These are phyloP conservation scores for Aspergillus sp. DNA, from an alignment of 2,329 filamentous ascomycete species.

Conservation along the genomic window DNA sequence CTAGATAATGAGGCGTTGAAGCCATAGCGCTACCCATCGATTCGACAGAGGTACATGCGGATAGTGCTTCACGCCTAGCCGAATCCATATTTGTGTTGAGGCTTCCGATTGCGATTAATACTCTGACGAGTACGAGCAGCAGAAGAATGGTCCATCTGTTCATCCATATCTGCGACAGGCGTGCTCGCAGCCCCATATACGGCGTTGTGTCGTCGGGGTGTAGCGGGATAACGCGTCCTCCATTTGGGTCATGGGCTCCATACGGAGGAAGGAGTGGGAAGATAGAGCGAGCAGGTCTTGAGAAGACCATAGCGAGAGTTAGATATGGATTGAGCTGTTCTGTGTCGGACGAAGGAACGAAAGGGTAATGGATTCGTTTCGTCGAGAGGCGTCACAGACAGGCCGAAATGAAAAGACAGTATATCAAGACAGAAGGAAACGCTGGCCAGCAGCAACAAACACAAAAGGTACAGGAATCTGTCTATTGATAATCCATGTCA, in stretches of 20 bases:
- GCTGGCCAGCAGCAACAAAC: conserved; percentile 22
- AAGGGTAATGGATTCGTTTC: neutral
- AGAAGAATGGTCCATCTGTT: conserved; percentile 95
- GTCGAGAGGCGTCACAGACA: neutral
- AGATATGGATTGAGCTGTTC: neutral
- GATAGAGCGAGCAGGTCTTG: conserved; percentile 31
- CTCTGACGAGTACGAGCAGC: conserved; percentile 77
- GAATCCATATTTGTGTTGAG: conserved; percentile 72
- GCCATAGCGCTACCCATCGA: conserved; percentile 93
- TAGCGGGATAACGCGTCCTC: conserved; percentile 55
- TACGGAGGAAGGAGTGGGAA: conserved; percentile 44
- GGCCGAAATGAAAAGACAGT: neutral
- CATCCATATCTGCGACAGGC: conserved; percentile 94
- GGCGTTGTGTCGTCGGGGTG: conserved; percentile 75
- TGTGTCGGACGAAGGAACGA: neutral
- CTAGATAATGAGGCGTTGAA: conserved; percentile 96
- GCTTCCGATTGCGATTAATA: conserved; percentile 72
- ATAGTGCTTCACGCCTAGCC: conserved; percentile 78
- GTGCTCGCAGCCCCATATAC: conserved; percentile 84
- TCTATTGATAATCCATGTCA: conserved; percentile 17
- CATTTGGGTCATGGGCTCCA: conserved; percentile 48
- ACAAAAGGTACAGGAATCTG: neutral
- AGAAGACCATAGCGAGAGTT: conserved; percentile 31
- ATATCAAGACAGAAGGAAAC: neutral
- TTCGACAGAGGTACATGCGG: conserved; percentile 89